Evolutionary conservation across 78 protist species (phyloP).

Genomic region (Mastigamoeba balamuthi): DNA sequence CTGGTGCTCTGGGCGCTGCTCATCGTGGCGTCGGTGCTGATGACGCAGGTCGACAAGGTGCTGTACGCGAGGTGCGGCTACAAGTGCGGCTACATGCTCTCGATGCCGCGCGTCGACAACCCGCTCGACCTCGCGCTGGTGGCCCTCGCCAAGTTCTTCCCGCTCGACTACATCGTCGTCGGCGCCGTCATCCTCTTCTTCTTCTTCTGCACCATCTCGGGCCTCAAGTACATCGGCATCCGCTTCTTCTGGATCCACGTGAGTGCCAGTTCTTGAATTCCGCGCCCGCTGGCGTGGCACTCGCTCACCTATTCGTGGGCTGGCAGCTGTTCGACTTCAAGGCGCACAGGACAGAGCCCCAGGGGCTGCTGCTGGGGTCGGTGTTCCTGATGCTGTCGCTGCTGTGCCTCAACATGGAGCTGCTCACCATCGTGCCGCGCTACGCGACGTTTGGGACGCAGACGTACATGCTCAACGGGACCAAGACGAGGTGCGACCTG

Average conservation of each 20-base stretch:
- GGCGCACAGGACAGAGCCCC: constrained; percentile 28
- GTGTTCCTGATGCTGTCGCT: constrained; percentile 28
- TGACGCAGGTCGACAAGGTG: not conserved
- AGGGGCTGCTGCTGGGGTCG: constrained; percentile 34
- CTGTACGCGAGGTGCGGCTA: not conserved
- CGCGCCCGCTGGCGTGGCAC: not conserved
- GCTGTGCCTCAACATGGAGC: constrained; percentile 27
- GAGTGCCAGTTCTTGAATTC: not conserved
- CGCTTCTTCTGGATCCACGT: constrained; percentile 31
- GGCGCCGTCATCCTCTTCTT: constrained; percentile 18
- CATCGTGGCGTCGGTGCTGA: not conserved
- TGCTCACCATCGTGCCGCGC: constrained; percentile 32
- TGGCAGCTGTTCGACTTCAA: constrained; percentile 28
- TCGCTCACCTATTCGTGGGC: not conserved
- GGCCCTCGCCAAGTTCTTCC: no score
- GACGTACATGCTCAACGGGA: constrained; percentile 8
- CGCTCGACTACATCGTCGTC: constrained; percentile 37
- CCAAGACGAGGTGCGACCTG: constrained; percentile 1
- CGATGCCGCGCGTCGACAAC: no score
- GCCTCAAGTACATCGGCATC: constrained; percentile 38
- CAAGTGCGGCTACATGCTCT: not conserved
- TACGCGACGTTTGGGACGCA: constrained; percentile 53
- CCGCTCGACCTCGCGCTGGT: no score
- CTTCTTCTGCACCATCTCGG: constrained; percentile 16
- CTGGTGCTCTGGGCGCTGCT: not conserved